phyloP scores from a whole-genome alignment of 306 rosid genomes.

The Sindora glabra region DNA sequence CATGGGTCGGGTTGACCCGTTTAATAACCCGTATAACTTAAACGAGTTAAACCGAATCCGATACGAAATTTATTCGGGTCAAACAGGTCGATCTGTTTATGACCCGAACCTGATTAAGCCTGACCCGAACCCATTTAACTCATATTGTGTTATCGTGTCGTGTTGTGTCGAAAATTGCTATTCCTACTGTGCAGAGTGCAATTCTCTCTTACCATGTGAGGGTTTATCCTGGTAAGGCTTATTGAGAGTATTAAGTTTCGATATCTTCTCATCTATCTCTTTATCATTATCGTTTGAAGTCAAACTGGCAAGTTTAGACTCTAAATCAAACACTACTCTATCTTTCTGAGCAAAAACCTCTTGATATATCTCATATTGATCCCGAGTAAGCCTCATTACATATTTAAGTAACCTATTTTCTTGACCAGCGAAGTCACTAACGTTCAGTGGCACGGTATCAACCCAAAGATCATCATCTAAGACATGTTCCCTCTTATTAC shows the following conservation, averaged over 20 bases:
- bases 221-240: too few relatives aligned
- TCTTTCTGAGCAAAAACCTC: not conserved
- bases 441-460: not conserved
- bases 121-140: too few relatives aligned
- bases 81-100: too few relatives aligned
- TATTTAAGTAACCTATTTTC: not conserved
- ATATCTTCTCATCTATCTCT: not conserved
- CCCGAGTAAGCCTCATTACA: not conserved
- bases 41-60: too few relatives aligned
- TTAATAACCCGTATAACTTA: too few relatives aligned
- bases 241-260: not conserved
- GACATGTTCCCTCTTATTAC: not conserved
- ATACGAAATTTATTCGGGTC: too few relatives aligned
- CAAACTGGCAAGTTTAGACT: not conserved
- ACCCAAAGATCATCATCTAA: not conserved
- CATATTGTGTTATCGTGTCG: too few relatives aligned
- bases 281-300: not conserved
- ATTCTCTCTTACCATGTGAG: not conserved
- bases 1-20: too few relatives aligned
- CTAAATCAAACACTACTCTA: not conserved
- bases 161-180: too few relatives aligned
- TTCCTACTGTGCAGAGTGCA: not conserved
- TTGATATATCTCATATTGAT: too few relatives aligned
- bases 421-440: not conserved
- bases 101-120: too few relatives aligned